Evolutionary conservation across 1,284 basidiomycete species (phyloP), one percentile per base, ranked within the genome.

Genomic region (Puccinia novopanici): DNA sequence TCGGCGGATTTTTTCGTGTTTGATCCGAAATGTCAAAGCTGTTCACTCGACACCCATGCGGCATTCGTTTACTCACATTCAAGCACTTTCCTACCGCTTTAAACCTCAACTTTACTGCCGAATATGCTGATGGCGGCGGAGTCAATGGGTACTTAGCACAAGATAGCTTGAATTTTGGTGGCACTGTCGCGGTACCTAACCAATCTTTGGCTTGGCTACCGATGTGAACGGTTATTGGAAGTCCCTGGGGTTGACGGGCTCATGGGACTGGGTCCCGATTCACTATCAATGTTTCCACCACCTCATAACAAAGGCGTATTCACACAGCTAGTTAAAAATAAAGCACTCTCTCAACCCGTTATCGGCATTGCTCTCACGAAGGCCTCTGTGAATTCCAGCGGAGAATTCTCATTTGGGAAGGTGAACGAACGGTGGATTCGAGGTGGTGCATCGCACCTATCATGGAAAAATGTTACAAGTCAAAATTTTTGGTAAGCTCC

Each of bases 401-500:
- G 77, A 27, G 77, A 79, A 19, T 79, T 79, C 42, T 71, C 65
- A 22, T 79, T 79, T 37, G 77, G 77, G 9, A 57, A 22, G 37
- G 45, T 79, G 4, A 59, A 59, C 30, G 42, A 63, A 8, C 34
- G 63, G 48, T 79, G 68, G 68, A 72, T 79, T 63, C 13, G 67
- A 52, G 77, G 77, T 19, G 77, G 77, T 3, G 22, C 65, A 40
- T 52, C 37, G 22, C 30, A 59, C n/a, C 19, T 79, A 2, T 6
- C 63, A 52, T 79, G 77, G 77, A 79, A 79, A 63, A 72, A 79
- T 63, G 77, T 79, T 24, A 79, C 52, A 15, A 79, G 77, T 63
- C 68, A 72, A 27, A 79, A 79, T 50, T 79, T 79, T 48, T 79
- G 77, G 77, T 79, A 59, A 5, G 68, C 42, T 34, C 27, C 52